Conservation (phyloP, 805 yeast species). For the Starmerella floris region DNA sequence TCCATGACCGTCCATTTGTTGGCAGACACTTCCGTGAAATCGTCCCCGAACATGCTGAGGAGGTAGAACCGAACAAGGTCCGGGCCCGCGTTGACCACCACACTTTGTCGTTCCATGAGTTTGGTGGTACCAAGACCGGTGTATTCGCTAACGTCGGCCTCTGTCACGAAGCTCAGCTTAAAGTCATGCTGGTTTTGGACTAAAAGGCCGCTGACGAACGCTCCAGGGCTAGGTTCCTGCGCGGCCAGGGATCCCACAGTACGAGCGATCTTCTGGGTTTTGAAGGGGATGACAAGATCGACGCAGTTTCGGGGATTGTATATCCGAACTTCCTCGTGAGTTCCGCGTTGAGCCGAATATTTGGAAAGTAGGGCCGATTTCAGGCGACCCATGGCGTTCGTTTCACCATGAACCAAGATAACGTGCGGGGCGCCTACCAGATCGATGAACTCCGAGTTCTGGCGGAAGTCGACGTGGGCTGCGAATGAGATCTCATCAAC, state of each 20-base stretch:
- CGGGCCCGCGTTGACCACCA: conserved; percentile 67
- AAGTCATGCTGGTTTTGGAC: conserved; percentile 68
- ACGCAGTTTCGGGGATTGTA: conserved; percentile 89
- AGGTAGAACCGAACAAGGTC: conserved; percentile 79
- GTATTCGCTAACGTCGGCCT: conserved; percentile 78
- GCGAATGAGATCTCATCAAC: conserved; percentile 95
- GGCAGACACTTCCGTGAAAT: conserved; percentile 31
- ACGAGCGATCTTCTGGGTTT: conserved; percentile 73
- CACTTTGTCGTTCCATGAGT: conserved; percentile 66
- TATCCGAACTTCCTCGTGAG: conserved; percentile 80
- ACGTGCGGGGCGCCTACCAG: conserved; percentile 71
- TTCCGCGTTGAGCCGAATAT: conserved; percentile 65
- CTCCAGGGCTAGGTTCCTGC: conserved; percentile 27
- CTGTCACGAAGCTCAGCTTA: conserved; percentile 66
- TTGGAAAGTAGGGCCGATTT: conserved; percentile 85
- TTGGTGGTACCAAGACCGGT: conserved; percentile 76
- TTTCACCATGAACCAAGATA: conserved; percentile 91
- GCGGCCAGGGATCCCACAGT: conserved; percentile 46
- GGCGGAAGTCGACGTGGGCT: conserved; percentile 97
- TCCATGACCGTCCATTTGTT: conserved; percentile 44
- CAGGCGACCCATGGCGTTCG: conserved; percentile 95
- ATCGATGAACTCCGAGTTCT: conserved; percentile 83
- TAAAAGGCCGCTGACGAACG: conserved; percentile 61
- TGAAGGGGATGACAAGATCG: conserved; percentile 58
- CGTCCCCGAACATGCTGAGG: conserved; percentile 87